phyloP scores from a whole-genome alignment of 768 basidiomycete species.

The Trametes maxima region DNA sequence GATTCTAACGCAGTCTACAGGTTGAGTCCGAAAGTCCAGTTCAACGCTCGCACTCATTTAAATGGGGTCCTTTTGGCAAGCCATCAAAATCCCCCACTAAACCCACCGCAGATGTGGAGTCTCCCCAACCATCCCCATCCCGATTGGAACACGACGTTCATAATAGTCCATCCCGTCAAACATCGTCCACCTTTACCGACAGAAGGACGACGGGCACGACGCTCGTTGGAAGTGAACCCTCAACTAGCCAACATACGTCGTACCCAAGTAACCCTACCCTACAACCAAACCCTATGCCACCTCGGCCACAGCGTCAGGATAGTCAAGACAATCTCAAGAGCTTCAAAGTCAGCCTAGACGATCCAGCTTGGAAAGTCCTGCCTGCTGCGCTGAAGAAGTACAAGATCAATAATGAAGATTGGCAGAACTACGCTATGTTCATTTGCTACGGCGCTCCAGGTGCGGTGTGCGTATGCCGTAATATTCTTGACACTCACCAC shows the following conservation, averaged over 20 bases:
- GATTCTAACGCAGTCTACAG: constrained; percentile 5
- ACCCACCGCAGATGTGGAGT: constrained; percentile 53
- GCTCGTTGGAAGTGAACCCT: constrained; percentile 8
- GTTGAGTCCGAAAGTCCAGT: constrained; percentile 41
- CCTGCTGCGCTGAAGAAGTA: constrained; percentile 99
- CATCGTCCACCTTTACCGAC: constrained; percentile 13
- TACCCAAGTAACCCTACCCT: constrained; percentile 12
- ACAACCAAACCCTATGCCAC: constrained; percentile 37
- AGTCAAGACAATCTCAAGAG: constrained; percentile 81
- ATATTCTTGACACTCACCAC: background rate
- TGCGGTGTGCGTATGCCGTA: constrained; percentile 39
- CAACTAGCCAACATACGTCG: constrained; percentile 15
- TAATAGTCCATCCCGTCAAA: constrained; percentile 16
- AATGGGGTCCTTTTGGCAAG: constrained; percentile 84
- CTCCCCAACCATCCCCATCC: constrained; percentile 79
- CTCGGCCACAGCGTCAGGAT: constrained; percentile 59
- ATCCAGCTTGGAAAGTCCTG: constrained; percentile 98
- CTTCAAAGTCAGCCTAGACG: constrained; percentile 97
- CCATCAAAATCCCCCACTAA: constrained; percentile 83
- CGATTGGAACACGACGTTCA: constrained; percentile 70
- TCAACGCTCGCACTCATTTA: constrained; percentile 78
- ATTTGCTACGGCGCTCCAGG: constrained; percentile 96
- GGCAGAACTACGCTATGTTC: constrained; percentile 99
- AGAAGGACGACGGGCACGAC: constrained; percentile 5
- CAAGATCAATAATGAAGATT: constrained; percentile 97